Conservation (phyloP, 176 grass and related monocot species). For the Avena eriantha region DNA sequence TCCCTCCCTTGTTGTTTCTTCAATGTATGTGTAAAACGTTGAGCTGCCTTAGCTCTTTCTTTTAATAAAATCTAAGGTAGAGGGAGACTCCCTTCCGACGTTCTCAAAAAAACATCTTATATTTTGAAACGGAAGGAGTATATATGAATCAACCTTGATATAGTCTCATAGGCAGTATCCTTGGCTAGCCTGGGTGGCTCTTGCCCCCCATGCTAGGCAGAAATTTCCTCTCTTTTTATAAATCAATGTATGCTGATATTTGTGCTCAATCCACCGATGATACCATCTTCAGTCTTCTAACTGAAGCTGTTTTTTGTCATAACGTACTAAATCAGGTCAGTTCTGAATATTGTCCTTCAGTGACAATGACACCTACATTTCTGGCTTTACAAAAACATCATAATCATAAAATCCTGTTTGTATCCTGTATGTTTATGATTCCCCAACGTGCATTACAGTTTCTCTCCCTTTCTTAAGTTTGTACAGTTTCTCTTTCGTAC, state of each 20-base stretch:
- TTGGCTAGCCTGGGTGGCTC: constrained; percentile 48
- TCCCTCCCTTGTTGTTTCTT: no score
- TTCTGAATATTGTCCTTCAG: not conserved
- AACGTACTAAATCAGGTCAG: not conserved
- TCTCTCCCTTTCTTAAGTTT: not conserved
- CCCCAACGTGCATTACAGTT: not conserved
- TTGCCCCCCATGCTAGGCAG: constrained; percentile 39
- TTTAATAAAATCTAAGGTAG: no score
- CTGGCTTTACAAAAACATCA: not conserved
- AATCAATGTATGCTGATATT: not conserved
- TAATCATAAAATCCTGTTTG: not conserved
- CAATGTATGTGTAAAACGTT: no score
- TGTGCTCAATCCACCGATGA: not conserved
- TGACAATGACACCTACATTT: not conserved
- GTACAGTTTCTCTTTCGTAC: not conserved
- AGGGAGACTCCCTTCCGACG: no score
- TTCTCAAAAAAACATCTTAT: no score
- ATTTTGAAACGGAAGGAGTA: no score
- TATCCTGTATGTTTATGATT: not conserved
- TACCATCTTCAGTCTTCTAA: not conserved
- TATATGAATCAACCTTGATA: not conserved
- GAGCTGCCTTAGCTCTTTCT: no score
- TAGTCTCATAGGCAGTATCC: constrained; percentile 50
- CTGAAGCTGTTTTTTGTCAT: not conserved
- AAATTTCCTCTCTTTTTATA: constrained; percentile 3